Evolutionary conservation across 805 yeast genomes (phyloP), one percentile per base, ranked within the genome.

Genomic region (Teunomyces aglyptinius): DNA sequence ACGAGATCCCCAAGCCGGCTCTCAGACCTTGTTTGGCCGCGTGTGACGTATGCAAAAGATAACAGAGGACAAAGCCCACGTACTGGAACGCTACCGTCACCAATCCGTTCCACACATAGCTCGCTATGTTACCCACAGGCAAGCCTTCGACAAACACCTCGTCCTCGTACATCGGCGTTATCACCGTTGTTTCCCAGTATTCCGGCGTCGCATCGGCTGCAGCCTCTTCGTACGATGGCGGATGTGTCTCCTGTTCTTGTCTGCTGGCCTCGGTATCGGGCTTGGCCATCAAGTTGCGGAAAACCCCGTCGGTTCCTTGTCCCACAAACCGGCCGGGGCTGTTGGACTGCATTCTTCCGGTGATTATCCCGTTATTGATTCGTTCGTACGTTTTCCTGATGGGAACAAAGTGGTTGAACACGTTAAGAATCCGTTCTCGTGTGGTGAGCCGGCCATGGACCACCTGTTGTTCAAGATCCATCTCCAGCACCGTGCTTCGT

Each of bases 11-110:
- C 47, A 94, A 69, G 0, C 99, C 99, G 15, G 92, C 86, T 50
- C 96, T 75, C 1, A 97, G 85, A 2, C 99, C 99, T 59, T 91
- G 91, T 61, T 89, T 89, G 3, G 97, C 96, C 4, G 98, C 97
- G 63, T 94, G 99, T 2, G 97, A 88, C 0, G 98, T 92, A 66
- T 94, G 98, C 45, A 94, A 73, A 38, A 92, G 70, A 61, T 91
- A 94, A 6, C 98, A 91, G 46, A 92, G 75, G 35, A 94, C 74
- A 67, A 94, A 94, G 3, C 99, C 99, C 27, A 92, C 85, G 63
- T 87, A 88, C 66, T 92, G 97, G 73, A 94, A 94, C 34, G 95
- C 85, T n/a, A 89, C 77, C 19, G 96, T 83, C 2, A 94, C 95
- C 54, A 89, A 76, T 54, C 83, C 75, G 67, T 91, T 92, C 98